Evolutionary conservation across 2,329 filamentous ascomycete species (phyloP).

Genomic region (Chaetothyriales sp.): DNA sequence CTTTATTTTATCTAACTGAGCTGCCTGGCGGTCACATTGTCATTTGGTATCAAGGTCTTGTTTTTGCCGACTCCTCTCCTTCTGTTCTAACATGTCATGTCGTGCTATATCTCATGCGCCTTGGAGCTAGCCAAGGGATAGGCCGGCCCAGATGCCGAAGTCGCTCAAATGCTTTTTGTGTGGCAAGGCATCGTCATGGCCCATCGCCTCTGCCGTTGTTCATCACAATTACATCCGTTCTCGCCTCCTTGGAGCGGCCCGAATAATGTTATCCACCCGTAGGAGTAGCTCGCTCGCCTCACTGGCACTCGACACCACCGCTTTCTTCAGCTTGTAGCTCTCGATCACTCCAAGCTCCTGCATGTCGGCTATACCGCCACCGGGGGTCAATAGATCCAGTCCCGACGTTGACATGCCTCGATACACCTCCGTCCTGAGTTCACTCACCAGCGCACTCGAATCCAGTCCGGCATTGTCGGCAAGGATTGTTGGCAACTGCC

Average conservation of each 20-base stretch:
- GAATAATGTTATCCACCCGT: constrained; percentile 95
- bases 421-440: constrained; percentile 86
- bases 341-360: constrained; percentile 87
- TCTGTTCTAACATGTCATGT: not conserved
- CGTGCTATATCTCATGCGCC: not conserved
- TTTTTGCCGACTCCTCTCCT: not conserved
- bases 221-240: constrained; percentile 50
- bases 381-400: constrained; percentile 74
- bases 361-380: constrained; percentile 92
- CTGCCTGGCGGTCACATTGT: not conserved
- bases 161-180: not conserved
- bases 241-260: constrained; percentile 71
- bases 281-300: constrained; percentile 93
- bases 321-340: constrained; percentile 96
- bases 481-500: constrained; percentile 89
- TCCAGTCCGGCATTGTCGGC: constrained; percentile 96
- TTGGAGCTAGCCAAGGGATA: not conserved
- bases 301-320: constrained; percentile 91
- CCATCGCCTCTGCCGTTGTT: not conserved
- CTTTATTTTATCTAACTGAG: too few relatives aligned
- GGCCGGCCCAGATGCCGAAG: not conserved
- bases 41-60: not conserved
- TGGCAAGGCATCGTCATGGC: too few relatives aligned
- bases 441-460: constrained; percentile 82
- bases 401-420: constrained; percentile 87